Evolutionary conservation across 1,284 basidiomycete genomes (phyloP).

Genomic region (Trametes pubescens): DNA sequence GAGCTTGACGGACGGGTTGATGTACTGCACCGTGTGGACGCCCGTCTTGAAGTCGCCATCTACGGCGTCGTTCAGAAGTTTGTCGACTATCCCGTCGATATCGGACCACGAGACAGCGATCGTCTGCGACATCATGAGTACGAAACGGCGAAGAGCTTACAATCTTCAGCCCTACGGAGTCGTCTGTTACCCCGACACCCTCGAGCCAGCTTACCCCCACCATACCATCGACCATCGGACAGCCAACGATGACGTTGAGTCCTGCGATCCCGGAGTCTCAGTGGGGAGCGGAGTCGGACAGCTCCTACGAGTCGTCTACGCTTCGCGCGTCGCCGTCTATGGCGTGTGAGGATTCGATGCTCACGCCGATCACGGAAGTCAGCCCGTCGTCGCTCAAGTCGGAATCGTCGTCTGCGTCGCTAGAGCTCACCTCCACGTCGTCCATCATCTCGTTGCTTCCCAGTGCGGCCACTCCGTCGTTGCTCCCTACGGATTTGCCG

Average conservation of each 20-base stretch:
- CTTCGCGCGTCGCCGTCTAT: conserved; percentile 72
- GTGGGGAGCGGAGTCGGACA: conserved; percentile 68
- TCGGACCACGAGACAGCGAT: conserved; percentile 61
- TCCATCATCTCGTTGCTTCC: conserved; percentile 41
- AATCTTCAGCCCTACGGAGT: conserved; percentile 43
- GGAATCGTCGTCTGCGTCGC: conserved; percentile 39
- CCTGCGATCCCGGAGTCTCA: conserved; percentile 52
- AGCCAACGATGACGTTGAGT: conserved; percentile 38
- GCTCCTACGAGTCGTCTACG: conserved; percentile 74
- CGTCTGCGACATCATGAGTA: conserved; percentile 57
- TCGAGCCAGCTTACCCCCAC: conserved; percentile 43
- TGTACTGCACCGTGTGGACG: conserved; percentile 39
- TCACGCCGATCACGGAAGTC: conserved; percentile 48
- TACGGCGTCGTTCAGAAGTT: conserved; percentile 51
- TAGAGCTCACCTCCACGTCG: conserved; percentile 42
- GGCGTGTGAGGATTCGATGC: conserved; percentile 43
- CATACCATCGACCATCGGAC: conserved; percentile 40
- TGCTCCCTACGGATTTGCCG: conserved; percentile 32
- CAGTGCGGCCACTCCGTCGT: conserved; percentile 40
- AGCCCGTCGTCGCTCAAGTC: conserved; percentile 39
- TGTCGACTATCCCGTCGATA: conserved; percentile 61
- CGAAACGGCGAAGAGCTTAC: conserved; percentile 53
- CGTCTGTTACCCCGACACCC: conserved; percentile 47
- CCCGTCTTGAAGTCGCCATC: conserved; percentile 46
- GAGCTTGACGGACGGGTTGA: no score